Evolutionary conservation across 495 filamentous ascomycete genomes (phyloP), one percentile per base, ranked within the genome.

Genomic region (Penicillium roqueforti): DNA sequence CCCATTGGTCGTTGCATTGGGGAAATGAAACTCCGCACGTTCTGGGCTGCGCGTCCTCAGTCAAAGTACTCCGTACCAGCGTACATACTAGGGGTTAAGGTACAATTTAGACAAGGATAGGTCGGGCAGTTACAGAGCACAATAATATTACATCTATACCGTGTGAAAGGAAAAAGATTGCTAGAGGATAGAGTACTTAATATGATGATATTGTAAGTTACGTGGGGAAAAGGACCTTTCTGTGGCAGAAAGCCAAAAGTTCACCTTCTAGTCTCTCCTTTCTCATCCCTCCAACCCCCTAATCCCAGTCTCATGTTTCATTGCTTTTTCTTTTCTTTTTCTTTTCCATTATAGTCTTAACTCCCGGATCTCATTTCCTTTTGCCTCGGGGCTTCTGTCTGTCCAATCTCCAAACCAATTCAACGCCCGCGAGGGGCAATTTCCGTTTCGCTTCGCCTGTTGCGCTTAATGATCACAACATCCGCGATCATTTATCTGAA

Each of bases 401-500:
- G 18, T 40, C 14, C 26, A 28, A 18, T 7, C 50, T 47, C 23
- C 25, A 44, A 38, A 34, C 23, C 29, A 49, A 32, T 28, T 36
- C 51, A 57, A 29, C 51, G 47, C 47, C 56, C 62, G 62, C 61
- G 64, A 65, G 62, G 64, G 64, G 61, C 62, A 67, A 49, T 45
- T 39, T 39, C 49, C 51, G 48, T 51, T 62, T 44, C 37, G 26
- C 38, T 44, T 54, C 56, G 54, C 45, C 53, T 54, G 56, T 53
- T 54, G 53, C 59, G 60, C 58, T 63, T 61, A 36, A 31, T 40
- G 20, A 52, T 57, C 50, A 53, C 51, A 60, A 62, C 60, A 61
- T 50, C 58, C 59, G 61, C 64, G 64, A 51, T 47, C 57, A 44
- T 61, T 42, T 63, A 62, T 49, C 53, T 68, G 66, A 68, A 68